Conservation (phyloP, 1,139 yeast genomes). For the Lodderomyces beijingensis region DNA sequence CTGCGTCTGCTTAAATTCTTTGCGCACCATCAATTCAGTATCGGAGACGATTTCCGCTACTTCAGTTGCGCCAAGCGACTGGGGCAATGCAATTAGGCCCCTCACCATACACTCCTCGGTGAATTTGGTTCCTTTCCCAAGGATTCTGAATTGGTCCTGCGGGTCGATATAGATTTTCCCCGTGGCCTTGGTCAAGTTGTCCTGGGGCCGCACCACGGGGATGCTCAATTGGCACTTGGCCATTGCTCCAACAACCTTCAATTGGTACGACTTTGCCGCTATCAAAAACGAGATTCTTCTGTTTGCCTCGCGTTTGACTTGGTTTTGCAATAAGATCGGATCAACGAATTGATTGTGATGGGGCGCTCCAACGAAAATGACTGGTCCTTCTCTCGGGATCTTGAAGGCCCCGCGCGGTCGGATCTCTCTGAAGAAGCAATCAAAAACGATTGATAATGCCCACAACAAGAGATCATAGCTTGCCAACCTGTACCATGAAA, state of each 20-base stretch:
- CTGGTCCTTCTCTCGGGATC: slow-evolving; percentile 79
- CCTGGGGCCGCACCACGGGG: slow-evolving; percentile 92
- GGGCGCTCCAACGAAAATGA: slow-evolving; percentile 94
- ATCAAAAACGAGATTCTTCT: slow-evolving; percentile 75
- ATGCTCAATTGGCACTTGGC: slow-evolving; percentile 76
- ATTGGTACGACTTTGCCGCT: slow-evolving; percentile 75
- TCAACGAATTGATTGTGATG: slow-evolving; percentile 97
- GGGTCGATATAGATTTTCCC: slow-evolving; percentile 57
- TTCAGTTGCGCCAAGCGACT: slow-evolving; percentile 73
- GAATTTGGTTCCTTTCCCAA: slow-evolving; percentile 69
- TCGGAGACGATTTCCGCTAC: slow-evolving; percentile 68
- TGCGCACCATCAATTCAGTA: slow-evolving; percentile 63
- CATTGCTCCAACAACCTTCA: slow-evolving; percentile 66
- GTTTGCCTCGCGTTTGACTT: slow-evolving; percentile 65
- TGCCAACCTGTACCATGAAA: slow-evolving; percentile 30
- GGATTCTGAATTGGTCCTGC: slow-evolving; percentile 41
- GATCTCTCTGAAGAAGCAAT: slow-evolving; percentile 80
- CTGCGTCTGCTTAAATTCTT: slow-evolving; percentile 60
- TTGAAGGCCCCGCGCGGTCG: slow-evolving; percentile 88
- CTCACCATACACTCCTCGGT: slow-evolving; percentile 58
- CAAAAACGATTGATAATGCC: slow-evolving; percentile 42
- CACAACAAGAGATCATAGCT: slow-evolving; percentile 49
- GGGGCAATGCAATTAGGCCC: slow-evolving; percentile 76
- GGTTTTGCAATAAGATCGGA: slow-evolving; percentile 80
- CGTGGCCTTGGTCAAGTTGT: slow-evolving; percentile 56